These are phyloP conservation scores for Aspergillus felis DNA, from an alignment of 2,329 filamentous ascomycete species.

Conservation along the genomic window DNA sequence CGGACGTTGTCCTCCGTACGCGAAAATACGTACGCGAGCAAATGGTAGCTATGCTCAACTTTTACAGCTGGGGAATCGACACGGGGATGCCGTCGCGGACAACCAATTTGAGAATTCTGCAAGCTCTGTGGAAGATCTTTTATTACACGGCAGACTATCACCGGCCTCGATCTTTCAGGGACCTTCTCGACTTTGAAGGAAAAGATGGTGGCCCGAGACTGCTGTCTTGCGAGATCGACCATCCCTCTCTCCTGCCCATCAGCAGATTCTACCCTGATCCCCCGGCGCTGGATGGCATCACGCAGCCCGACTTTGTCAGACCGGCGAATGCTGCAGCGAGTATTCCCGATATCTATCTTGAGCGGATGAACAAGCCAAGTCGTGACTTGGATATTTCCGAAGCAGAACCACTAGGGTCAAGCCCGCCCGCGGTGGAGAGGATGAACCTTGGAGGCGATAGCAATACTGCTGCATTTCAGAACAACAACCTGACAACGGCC, in stretches of 20 bases:
- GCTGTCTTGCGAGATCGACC: slow-evolving; percentile 14
- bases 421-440: neutral
- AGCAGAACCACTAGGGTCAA: neutral
- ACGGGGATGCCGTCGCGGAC: neutral
- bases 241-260: slow-evolving; percentile 13
- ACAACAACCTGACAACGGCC: neutral
- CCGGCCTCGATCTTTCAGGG: slow-evolving; percentile 10
- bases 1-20: neutral
- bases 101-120: slow-evolving; percentile 3
- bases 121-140: slow-evolving; percentile 20
- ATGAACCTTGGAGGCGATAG: neutral
- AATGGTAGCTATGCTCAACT: slow-evolving; percentile 7
- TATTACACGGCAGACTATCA: slow-evolving; percentile 21
- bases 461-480: neutral
- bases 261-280: slow-evolving; percentile 20
- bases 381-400: neutral
- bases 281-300: slow-evolving; percentile 2
- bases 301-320: slow-evolving; percentile 5
- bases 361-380: slow-evolving; percentile 10
- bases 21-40: neutral
- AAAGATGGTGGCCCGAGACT: slow-evolving; percentile 31
- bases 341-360: slow-evolving; percentile 10
- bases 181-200: slow-evolving; percentile 15
- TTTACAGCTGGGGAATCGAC: slow-evolving; percentile 27
- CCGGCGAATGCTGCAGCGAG: slow-evolving; percentile 8